Percentiles rank a stretch among this genome's conserved stretches.
Conservation (phyloP, 106 monocot species). For the Dactylorhiza incarnata region DNA sequence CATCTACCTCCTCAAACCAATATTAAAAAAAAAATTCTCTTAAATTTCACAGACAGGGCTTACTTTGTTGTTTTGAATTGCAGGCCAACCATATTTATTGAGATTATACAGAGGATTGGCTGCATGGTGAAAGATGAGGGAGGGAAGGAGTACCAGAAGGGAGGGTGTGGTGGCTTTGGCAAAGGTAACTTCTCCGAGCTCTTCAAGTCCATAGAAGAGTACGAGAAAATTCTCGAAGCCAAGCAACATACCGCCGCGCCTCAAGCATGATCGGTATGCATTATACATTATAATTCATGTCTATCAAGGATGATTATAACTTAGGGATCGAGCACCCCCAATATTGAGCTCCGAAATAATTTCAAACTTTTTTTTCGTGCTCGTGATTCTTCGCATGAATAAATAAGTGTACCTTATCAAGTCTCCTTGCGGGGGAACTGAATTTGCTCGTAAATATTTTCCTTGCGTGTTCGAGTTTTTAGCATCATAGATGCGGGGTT, state of each 20-base stretch:
- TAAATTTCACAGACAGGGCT: background rate
- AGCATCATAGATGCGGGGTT: too few species aligned
- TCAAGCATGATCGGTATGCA: background rate
- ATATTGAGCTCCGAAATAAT: too few species aligned
- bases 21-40: background rate
- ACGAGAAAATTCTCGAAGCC: conserved; percentile 79
- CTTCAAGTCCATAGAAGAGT: conserved; percentile 97
- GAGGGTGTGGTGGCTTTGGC: conserved; percentile 91
- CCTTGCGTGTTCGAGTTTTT: too few species aligned
- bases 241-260: conserved; percentile 29
- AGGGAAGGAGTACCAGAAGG: conserved; percentile 75
- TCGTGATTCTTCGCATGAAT: too few species aligned
- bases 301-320: too few species aligned
- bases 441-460: too few species aligned
- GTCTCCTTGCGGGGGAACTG: too few species aligned
- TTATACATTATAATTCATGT: too few species aligned
- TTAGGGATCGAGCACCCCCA: too few species aligned
- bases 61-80: background rate
- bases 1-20: too few species aligned
- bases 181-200: conserved; percentile 95
- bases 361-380: too few species aligned
- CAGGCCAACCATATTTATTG: conserved; percentile 90
- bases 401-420: too few species aligned
- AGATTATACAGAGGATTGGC: conserved; percentile 92
- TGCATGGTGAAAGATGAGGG: conserved; percentile 69